Evolutionary conservation across 208 protist genomes (phyloP).

Genomic region (Crithidia sp.): DNA sequence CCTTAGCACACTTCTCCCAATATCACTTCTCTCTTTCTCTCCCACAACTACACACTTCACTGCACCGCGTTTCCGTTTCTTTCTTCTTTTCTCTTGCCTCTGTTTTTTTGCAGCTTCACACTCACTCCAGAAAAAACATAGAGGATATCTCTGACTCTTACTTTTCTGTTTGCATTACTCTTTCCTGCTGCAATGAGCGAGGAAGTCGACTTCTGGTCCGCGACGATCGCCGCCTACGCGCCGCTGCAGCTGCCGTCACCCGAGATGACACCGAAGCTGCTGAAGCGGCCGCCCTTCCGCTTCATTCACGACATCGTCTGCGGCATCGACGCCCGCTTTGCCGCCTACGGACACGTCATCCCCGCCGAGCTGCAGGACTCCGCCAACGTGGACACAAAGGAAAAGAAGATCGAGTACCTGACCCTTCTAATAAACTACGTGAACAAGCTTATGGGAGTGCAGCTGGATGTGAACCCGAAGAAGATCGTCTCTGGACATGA

Average conservation of each 20-base stretch:
- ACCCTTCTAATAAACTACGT: slow-evolving; percentile 78
- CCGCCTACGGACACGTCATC: slow-evolving; percentile 78
- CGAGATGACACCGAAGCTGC: slow-evolving; percentile 81
- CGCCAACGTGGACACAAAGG: slow-evolving; percentile 74
- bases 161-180: too few species aligned
- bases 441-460: slow-evolving; percentile 56
- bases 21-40: too few species aligned
- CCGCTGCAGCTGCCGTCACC: slow-evolving; percentile 74
- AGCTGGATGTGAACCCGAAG: slow-evolving; percentile 83
- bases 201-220: slow-evolving; percentile 77
- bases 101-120: too few species aligned
- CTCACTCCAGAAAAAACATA: too few species aligned
- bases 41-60: too few species aligned
- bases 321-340: slow-evolving; percentile 72
- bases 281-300: slow-evolving; percentile 90
- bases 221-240: slow-evolving; percentile 73
- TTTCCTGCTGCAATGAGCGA: slow-evolving; percentile 9
- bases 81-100: too few species aligned
- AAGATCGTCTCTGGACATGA: slow-evolving; percentile 91
- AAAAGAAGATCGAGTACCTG: slow-evolving; percentile 90
- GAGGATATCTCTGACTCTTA: too few species aligned
- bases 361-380: slow-evolving; percentile 54
- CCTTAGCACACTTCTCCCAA: too few species aligned
- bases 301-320: slow-evolving; percentile 92
- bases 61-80: too few species aligned